Percentiles rank a stretch among this genome's conserved stretches.
Conservation (phyloP, 192 early-diverging fungal genomes). For the Backusella liffmaniae region DNA sequence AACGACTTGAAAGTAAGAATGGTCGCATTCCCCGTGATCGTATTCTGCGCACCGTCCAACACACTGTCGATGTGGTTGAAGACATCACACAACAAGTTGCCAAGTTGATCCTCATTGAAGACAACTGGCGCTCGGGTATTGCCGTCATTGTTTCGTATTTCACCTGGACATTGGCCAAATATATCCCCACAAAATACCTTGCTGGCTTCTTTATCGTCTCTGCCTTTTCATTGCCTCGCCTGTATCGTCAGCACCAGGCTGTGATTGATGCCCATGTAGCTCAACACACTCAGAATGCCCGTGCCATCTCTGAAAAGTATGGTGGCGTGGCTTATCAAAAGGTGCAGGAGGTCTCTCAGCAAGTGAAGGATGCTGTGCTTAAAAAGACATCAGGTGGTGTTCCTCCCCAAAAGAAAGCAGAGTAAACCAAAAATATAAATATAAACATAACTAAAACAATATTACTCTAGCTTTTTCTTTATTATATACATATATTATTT, state of each 20-base stretch:
- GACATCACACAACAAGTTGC: conserved; percentile 21
- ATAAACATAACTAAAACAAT: neutral
- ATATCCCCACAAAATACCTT: conserved; percentile 28
- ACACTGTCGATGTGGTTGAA: conserved; percentile 29
- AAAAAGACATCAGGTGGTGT: conserved; percentile 4
- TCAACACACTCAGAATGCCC: conserved; percentile 18
- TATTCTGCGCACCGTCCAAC: conserved; percentile 13
- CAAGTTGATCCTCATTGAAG: conserved; percentile 29
- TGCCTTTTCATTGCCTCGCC: conserved; percentile 23
- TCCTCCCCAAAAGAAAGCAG: neutral
- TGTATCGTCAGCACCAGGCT: conserved; percentile 30
- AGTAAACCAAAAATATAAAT: neutral
- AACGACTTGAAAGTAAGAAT: conserved; percentile 16
- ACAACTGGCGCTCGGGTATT: conserved; percentile 17
- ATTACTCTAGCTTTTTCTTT: neutral
- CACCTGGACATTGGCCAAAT: conserved; percentile 31
- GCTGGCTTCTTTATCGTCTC: conserved; percentile 18
- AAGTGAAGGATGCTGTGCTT: neutral
- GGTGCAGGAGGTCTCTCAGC: conserved; percentile 7
- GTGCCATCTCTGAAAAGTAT: conserved; percentile 18
- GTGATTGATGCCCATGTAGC: conserved; percentile 29
- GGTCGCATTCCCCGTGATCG: conserved; percentile 26
- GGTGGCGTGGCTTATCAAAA: conserved; percentile 23
- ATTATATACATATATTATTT: neutral
- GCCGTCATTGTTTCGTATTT: conserved; percentile 13